Base-by-base conservation (phyloP, 2,329 filamentous ascomycete genomes). In the Apiospora rasikravindrae region DNA sequence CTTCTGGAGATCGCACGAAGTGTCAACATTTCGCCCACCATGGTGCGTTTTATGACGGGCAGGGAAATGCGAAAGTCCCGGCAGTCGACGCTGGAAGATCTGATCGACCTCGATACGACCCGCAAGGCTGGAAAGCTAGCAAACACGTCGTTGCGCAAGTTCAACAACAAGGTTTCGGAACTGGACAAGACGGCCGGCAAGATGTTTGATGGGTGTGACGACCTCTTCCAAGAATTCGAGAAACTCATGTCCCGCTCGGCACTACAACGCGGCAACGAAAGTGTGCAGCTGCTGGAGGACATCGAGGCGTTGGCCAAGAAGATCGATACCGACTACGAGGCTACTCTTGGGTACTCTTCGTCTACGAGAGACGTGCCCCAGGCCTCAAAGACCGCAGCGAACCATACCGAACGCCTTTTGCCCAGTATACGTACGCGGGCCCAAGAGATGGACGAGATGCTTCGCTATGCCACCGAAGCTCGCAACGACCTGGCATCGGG, bases 241-340 rank as follows among this genome's bases (percentile, higher is more conserved):
- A 88, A 88, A 70, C 85, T 88, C 19, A 84, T 84, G 75, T 85
- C 79, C 72, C 88, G 86, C 68, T 92, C 87, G 29, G 83, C 88
- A 7, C 80, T 90, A 67, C 84, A 86, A 24, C 90, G 90, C 73
- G 85, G 85, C 57, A 87, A 90, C 68, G 93, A 95, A 75, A 88
- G 92, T 6, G 82, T 85, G 29, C 90, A 92, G 74, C 85, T 98
- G 8, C 86, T 96, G 69, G 89, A 94, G 73, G 96, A 98, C 80
- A 94, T 98, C 61, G 92, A 96, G 79, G 92, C 94, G 0, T 87
- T 98, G 71, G 91, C 92, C 69, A 94, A 91, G 77, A 98, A 98
- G 82, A 93, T 99, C 69, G 91, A 92, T 67, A 93, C 92, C 7
- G 96, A 98, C 81, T 94, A 94, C 78, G 92, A 95, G 76, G 92